Base-by-base conservation (phyloP, 2,329 filamentous ascomycete species). In the Monosporascus ibericus region DNA sequence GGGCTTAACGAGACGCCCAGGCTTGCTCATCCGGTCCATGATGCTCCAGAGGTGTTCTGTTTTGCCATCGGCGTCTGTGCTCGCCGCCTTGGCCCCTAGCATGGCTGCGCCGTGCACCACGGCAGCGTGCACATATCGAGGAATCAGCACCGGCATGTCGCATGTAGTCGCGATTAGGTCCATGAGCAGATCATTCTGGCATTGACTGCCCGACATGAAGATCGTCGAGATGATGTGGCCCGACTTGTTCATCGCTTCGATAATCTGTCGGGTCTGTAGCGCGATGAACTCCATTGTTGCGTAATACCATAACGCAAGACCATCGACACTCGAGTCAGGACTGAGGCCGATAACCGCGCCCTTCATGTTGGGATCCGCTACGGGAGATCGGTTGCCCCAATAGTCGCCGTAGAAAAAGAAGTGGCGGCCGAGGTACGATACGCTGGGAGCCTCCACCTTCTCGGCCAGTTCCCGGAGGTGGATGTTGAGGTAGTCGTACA, bases 401-500 rank as follows among this genome's bases (percentile, higher is more conserved):
- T 97, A 79, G 67, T 99, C 94, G 58, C 94, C 94, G 70, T 99
- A 99, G 76, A 99, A 95, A 82, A 99, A 99, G 75, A 95, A 88
- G 71, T 99, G 92, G 8, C 92, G 88, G 14, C 85, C 91, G 2
- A 99, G 78, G 70, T 92, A 95, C 18, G 90, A 86, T 57, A 97
- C 81, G 49, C 83, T 84, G 0, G 92, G 92, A 2, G 90, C 90
- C 2, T 78, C 75, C 24, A 75, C 72, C 63, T 85, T 85, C 62
- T 86, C 80, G 24, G 81, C 81, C 76, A 97, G 80, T 61, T 90
- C 84, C 55, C 84, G 81, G 11, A 99, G 82, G 65, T 95, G 91
- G 57, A 85, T 80, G 70, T 99, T 97, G 52, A 99, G 81, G 70
- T 92, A 96, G 67, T 96, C 91, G 73, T 96, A 99, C 58, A 97